Evolutionary conservation across 148 eudicot species (phyloP).

Genomic region (Rhododendron ovatum): DNA sequence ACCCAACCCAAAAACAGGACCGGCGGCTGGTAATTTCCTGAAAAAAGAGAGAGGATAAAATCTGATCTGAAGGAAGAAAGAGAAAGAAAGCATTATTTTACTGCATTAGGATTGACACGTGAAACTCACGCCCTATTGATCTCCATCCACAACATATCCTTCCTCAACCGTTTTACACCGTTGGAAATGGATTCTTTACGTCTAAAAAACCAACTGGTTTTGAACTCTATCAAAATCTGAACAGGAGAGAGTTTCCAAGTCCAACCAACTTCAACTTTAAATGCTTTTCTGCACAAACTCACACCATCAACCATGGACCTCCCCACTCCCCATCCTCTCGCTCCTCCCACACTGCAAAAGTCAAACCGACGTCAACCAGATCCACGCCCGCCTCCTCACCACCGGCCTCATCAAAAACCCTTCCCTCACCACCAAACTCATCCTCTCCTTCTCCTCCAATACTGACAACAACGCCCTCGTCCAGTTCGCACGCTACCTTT

Average conservation of each 20-base stretch:
- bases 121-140: neutral
- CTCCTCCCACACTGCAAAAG: conserved; percentile 52
- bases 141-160: neutral
- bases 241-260: neutral
- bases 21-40: too few species aligned
- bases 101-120: too few species aligned
- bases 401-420: conserved; percentile 51
- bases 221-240: neutral
- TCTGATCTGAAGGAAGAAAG: too few species aligned
- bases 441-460: conserved; percentile 19
- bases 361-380: conserved; percentile 47
- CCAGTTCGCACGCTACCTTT: conserved; percentile 53
- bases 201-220: neutral
- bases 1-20: too few species aligned
- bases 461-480: conserved; percentile 19
- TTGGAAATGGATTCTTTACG: neutral
- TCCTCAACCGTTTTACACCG: neutral
- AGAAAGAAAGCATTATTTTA: too few species aligned
- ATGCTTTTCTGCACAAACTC: conserved; percentile 43
- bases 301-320: conserved; percentile 55
- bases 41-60: too few species aligned
- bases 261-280: neutral
- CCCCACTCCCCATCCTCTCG: conserved; percentile 35
- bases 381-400: conserved; percentile 62
- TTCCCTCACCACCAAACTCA: conserved; percentile 54